Evolutionary conservation across 2,329 filamentous ascomycete genomes (phyloP), one percentile per base, ranked within the genome.

Genomic region (Parastagonospora nodorum): DNA sequence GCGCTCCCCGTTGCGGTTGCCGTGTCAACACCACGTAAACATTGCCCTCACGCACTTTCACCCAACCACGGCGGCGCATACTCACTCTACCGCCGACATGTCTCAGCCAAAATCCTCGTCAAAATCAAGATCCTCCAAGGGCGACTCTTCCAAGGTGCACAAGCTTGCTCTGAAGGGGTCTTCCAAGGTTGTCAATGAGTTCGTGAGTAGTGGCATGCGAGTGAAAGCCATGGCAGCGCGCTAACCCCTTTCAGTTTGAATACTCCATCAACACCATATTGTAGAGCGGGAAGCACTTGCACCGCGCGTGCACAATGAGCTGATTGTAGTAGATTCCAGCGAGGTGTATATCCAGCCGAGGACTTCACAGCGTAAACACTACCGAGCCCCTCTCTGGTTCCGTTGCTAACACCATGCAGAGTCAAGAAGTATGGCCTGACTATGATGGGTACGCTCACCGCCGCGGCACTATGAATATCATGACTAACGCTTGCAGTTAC

Each of bases 361-460:
- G 94, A 99, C 78, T 99, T 99, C 73, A 90, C 89, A 61, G 88
- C 92, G 89, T 92, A 78, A 72, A 87, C 76, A 24, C 3, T 30
- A 19, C 11, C 19, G 12, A 11, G 9, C 7, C 29, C 12, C 8
- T 33, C 14, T 30, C n/a, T 19, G 12, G 27, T 12, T 8, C 42
- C 31, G 10, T 44, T 12, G 36, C 51, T 68, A 41, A 71, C 51
- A 30, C 27, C 10, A 33, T 31, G 77, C 35, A 83, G 84, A 10
- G 92, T 99, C 69, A 99, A 99, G 80, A 99, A 99, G 79, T 99
- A 99, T 88, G 94, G 94, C 66, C 84, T 99, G 67, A 97, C 96
- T 68, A 96, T 97, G 92, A 89, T 96, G 66, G 84, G 86, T 89
- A 75, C 58, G 78, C 68, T n/a, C 19, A 14, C 19, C 9, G 24